Percentiles rank a stretch among this genome's conserved stretches.
Conservation (phyloP, 1,139 yeast species). For the Protomyces macrosporus region DNA sequence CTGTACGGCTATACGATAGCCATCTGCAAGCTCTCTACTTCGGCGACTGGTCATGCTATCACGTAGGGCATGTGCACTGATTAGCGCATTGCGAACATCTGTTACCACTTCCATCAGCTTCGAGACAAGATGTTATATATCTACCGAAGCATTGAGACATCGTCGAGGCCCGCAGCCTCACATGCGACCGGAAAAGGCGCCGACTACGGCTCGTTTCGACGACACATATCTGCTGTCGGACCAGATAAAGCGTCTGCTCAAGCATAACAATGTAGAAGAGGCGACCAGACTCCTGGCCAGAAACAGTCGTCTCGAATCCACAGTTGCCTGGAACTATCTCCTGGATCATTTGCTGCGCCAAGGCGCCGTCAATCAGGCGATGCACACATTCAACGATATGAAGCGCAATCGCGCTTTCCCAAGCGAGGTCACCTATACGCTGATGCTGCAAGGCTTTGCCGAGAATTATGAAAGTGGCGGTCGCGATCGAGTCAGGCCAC, state of each 20-base stretch:
- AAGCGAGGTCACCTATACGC: conserved; percentile 4
- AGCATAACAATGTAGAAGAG: not conserved
- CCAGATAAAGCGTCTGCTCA: not conserved
- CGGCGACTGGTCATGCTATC: too few species aligned
- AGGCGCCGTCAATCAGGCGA: conserved; percentile 4
- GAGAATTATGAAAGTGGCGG: not conserved
- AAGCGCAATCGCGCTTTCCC: conserved; percentile 16
- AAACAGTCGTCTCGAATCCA: conserved; percentile 8
- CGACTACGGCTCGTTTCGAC: not conserved
- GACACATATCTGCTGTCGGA: conserved; percentile 16
- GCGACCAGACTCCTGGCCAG: not conserved
- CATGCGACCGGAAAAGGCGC: not conserved
- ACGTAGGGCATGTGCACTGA: too few species aligned
- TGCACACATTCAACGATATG: conserved; percentile 7
- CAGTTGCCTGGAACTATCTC: conserved; percentile 20
- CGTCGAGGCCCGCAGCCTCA: not conserved
- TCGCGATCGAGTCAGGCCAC: not conserved
- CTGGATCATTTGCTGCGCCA: not conserved
- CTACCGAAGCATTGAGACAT: not conserved
- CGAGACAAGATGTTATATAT: not conserved
- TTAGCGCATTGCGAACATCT: too few species aligned
- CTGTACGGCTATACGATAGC: too few species aligned
- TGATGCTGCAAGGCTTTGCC: conserved; percentile 5
- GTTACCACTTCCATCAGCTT: too few species aligned
- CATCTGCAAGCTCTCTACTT: too few species aligned